phyloP scores from a whole-genome alignment of 2,329 filamentous ascomycete species.

The Thermothelomyces thermophilus region DNA sequence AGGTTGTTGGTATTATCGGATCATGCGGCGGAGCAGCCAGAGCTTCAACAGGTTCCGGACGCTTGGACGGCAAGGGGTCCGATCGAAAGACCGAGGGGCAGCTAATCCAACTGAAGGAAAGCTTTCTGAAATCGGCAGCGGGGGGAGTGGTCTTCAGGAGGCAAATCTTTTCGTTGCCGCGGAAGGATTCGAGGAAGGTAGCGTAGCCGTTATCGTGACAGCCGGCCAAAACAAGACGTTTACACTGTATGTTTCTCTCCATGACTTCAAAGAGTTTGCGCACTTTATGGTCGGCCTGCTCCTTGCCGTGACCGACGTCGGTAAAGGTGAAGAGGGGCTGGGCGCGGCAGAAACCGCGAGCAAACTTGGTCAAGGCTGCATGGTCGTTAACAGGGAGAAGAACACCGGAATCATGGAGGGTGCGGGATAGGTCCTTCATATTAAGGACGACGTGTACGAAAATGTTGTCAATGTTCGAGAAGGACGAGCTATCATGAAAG shows the following conservation, averaged over 20 bases:
- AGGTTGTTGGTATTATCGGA: not conserved
- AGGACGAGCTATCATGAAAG: slow-evolving; percentile 25
- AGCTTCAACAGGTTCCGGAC: not conserved
- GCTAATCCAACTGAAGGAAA: slow-evolving; percentile 25
- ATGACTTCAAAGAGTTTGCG: slow-evolving; percentile 32
- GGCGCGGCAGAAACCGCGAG: slow-evolving; percentile 30
- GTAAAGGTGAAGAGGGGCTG: slow-evolving; percentile 32
- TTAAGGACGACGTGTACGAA: slow-evolving; percentile 31
- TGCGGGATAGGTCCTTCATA: slow-evolving; percentile 29
- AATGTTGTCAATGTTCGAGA: slow-evolving; percentile 28
- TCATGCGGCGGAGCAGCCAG: not conserved
- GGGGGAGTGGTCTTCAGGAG: slow-evolving; percentile 30
- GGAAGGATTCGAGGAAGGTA: slow-evolving; percentile 29
- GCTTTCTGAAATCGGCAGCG: slow-evolving; percentile 28
- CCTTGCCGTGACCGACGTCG: slow-evolving; percentile 32
- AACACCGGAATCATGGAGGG: slow-evolving; percentile 26
- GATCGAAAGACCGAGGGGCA: slow-evolving; percentile 30
- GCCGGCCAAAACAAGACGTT: slow-evolving; percentile 30
- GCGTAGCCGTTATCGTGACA: slow-evolving; percentile 33
- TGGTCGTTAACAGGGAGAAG: slow-evolving; percentile 24
- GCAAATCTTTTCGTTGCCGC: slow-evolving; percentile 28
- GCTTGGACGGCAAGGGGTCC: slow-evolving; percentile 21
- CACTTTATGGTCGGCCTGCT: slow-evolving; percentile 32
- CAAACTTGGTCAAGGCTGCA: slow-evolving; percentile 28
- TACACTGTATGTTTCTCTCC: slow-evolving; percentile 29